Evolutionary conservation across 192 early-diverging fungal genomes (phyloP), one percentile per base, ranked within the genome.

Genomic region (Linderina pennispora): DNA sequence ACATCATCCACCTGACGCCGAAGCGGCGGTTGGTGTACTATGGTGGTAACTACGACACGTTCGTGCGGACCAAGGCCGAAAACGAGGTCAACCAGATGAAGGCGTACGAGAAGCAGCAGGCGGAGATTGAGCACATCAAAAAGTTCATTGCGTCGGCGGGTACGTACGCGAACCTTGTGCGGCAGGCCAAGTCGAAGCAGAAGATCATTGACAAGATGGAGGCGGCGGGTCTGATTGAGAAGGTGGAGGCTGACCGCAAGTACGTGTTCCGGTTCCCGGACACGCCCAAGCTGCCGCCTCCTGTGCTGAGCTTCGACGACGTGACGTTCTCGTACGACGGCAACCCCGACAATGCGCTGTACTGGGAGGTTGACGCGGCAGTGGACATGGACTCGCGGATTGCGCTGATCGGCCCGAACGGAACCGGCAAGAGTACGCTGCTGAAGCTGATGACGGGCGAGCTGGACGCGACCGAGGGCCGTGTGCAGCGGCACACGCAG

Each of bases 171-270:
- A 99, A 99, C 79, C 82, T 98, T 79, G 92, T 96, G 36, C 79
- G 89, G 39, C 96, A 99, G 76, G 96, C 96, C 43, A 97, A 99
- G 80, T 92, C 90, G 25, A 88, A 92, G 67, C 96, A 96, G 63
- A 99, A 99, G 88, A 99, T 97, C 69, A 84, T 99, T 35, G 96
- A 99, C 78, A 99, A 99, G 79, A 99, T 99, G 96, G 90, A 94
- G 75, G 96, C 93, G 50, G 96, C 84, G 50, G 96, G 96, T 55
- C 76, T 99, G 42, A 83, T 99, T 39, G 96, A 99, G 55, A 92
- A 95, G 77, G 90, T 96, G 34, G 85, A 91, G 47, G 66, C 72
- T 37, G 77, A 75, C 38, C 74, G 65, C 40, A 53, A 80, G 49
- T 90, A 92, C 79, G 82, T 83, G 54, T 96, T 99, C 75, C 71